Evolutionary conservation across 2,329 filamentous ascomycete genomes (phyloP), one percentile per base, ranked within the genome.

Genomic region (Blastomyces silverae): DNA sequence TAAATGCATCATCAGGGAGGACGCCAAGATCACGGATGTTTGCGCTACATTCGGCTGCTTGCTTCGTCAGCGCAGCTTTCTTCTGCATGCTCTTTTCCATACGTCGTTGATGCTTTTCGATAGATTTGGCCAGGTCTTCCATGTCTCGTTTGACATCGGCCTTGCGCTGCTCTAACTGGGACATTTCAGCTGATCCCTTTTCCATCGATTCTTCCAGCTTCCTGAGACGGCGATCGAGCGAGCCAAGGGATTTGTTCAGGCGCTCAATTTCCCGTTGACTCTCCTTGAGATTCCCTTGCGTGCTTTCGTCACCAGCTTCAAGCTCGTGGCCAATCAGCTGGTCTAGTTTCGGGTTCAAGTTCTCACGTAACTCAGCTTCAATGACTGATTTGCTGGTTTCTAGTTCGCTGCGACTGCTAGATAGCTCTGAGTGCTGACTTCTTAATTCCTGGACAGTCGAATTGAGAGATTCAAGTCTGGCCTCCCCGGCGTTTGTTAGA

Each of bases 21-120:
- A 96, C 92, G 69, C 94, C 94, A 7, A 99, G 82, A 69, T 96
- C 92, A 58, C 93, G 89, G 71, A 99, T 97, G 68, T 92, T 93
- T 73, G 91, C 89, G 66, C 88, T 88, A 67, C 90, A 91, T 71
- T 96, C 92, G 2, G 87, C 85, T 25, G 90, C 88, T 73, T 92
- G 89, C 59, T 88, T 84, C 20, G 86, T 89, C 67, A 95, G 81
- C 3, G 91, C 83, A 15, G 91, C 90, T 75, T 93, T 94, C 77
- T 92, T 91, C 70, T 92, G 89, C 73, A 96, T 89, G 69, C 88
- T 92, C 81, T 93, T 96, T 74, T 97, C 92, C 82, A 97, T 90
- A 60, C 85, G 85, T 77, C 92, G 92, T 78, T 96, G 91, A 70
- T 93, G 87, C 73, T 88, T 91, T 73, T 93, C 89, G 68, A 97